Percentiles rank a stretch among this genome's conserved stretches.
phyloP scores from a whole-genome alignment of 441 rosid genomes.

The Corymbia citriodora region DNA sequence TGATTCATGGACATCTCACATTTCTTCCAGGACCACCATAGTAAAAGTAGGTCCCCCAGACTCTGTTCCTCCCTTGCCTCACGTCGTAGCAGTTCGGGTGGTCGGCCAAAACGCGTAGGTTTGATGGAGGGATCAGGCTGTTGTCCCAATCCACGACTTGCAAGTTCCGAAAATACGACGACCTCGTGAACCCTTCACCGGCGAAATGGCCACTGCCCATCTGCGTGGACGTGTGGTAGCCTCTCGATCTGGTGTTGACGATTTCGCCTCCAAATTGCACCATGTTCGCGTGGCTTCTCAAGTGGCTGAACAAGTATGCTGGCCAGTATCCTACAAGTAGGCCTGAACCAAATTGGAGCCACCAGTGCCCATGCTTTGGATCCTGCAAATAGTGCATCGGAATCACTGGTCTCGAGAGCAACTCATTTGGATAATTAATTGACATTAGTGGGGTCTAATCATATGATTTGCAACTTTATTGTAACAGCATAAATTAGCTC shows the following conservation, averaged over 20 bases:
- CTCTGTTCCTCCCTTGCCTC: slow-evolving; percentile 9
- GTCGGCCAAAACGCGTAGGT: slow-evolving; percentile 9
- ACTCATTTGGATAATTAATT: not conserved
- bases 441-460: slow-evolving; percentile 5
- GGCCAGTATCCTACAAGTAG: slow-evolving; percentile 18
- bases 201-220: slow-evolving; percentile 19
- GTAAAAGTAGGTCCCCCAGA: slow-evolving; percentile 16
- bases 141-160: slow-evolving; percentile 19
- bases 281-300: slow-evolving; percentile 15
- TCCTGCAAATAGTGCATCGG: not conserved
- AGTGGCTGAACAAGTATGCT: slow-evolving; percentile 10
- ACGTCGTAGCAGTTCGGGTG: slow-evolving; percentile 11
- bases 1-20: slow-evolving; percentile 12
- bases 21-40: slow-evolving; percentile 19
- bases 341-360: slow-evolving; percentile 15
- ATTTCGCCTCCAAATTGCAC: slow-evolving; percentile 18
- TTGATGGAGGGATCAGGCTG: slow-evolving; percentile 7
- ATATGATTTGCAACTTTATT: not conserved
- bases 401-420: not conserved
- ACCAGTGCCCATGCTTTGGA: slow-evolving; percentile 20
- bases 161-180: slow-evolving; percentile 14
- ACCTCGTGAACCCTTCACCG: slow-evolving; percentile 7
- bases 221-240: slow-evolving; percentile 14
- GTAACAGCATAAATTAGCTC: not conserved
- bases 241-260: slow-evolving; percentile 12